Percentiles rank a stretch among this genome's conserved stretches.
These are phyloP conservation scores for Uromyces viciae-fabae DNA, from an alignment of 1,284 basidiomycete genomes.

Conservation along the genomic window DNA sequence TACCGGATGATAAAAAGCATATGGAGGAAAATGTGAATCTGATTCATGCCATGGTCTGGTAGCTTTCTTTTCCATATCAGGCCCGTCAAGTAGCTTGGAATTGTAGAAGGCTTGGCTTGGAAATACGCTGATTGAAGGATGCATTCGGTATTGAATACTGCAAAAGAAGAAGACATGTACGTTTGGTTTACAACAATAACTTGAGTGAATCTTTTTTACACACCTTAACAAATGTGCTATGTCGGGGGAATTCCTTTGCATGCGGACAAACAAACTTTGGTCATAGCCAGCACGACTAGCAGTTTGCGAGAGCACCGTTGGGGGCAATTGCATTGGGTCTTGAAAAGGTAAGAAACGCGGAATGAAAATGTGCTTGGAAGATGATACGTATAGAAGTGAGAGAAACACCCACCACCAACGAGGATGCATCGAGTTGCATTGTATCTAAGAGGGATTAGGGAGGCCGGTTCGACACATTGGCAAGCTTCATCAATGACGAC, in stretches of 20 bases:
- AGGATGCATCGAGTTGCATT: conserved; percentile 78
- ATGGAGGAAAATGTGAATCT: conserved; percentile 74
- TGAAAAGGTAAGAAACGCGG: conserved; percentile 29
- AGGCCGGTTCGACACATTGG: conserved; percentile 91
- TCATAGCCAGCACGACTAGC: conserved; percentile 78
- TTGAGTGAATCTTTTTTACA: conserved; percentile 45
- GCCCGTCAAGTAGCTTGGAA: conserved; percentile 76
- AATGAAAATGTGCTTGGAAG: background rate
- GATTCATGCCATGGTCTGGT: conserved; percentile 74
- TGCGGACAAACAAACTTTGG: conserved; percentile 84
- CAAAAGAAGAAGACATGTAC: background rate
- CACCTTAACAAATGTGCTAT: conserved; percentile 86
- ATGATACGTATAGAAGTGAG: background rate
- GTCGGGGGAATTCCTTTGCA: conserved; percentile 73
- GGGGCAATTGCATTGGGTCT: conserved; percentile 96
- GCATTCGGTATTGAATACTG: conserved; percentile 99
- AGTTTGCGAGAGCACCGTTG: conserved; percentile 87
- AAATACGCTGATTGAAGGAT: conserved; percentile 85
- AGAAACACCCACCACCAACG: conserved; percentile 70
- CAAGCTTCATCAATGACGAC: conserved; percentile 98
- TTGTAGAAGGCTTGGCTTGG: conserved; percentile 89
- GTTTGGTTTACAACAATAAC: conserved; percentile 10
- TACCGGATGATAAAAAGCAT: conserved; percentile 79
- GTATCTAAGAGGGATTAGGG: conserved; percentile 94
- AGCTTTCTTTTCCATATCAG: conserved; percentile 79